Percentiles rank a stretch among this genome's conserved stretches.
Evolutionary conservation across 164 flowering plant genomes (phyloP).

Genomic region (Kalanchoe fedtschenkoi): DNA sequence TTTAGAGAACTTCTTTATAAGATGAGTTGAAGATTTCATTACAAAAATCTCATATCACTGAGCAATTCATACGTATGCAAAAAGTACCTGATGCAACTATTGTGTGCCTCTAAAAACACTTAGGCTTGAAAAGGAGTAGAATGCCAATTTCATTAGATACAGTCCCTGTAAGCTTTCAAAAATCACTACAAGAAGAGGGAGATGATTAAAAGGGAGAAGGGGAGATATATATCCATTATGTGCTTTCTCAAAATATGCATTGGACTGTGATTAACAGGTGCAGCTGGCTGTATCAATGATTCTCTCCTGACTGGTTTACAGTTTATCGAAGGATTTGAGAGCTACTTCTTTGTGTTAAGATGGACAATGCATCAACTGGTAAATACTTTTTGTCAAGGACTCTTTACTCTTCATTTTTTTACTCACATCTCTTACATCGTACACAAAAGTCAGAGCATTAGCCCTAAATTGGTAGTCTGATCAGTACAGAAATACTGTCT

Average conservation of each 20-base stretch:
- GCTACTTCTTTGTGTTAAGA: constrained; percentile 74
- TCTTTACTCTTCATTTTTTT: not conserved
- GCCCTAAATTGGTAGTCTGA: no score
- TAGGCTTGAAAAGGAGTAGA: no score
- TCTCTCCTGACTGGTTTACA: constrained; percentile 80
- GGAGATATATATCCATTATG: not conserved
- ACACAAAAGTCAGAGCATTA: not conserved
- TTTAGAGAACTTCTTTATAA: not conserved
- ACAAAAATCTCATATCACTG: not conserved
- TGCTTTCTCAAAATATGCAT: not conserved
- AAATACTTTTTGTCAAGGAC: constrained; percentile 10
- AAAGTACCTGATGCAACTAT: not conserved
- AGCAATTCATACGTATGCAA: not conserved
- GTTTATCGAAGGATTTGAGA: constrained; percentile 73
- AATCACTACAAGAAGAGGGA: not conserved
- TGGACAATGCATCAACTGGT: constrained; percentile 99
- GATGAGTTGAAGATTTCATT: not conserved
- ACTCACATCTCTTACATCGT: not conserved
- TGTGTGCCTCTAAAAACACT: not conserved
- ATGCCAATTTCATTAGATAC: no score
- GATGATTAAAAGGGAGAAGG: not conserved
- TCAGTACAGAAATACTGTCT: not conserved
- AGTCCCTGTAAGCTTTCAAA: no score
- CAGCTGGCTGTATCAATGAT: constrained; percentile 89
- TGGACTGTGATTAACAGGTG: constrained; percentile 49